Evolutionary conservation across 176 grass and related monocot genomes (phyloP), one percentile per base, ranked within the genome.

Genomic region (Zea luxurians): DNA sequence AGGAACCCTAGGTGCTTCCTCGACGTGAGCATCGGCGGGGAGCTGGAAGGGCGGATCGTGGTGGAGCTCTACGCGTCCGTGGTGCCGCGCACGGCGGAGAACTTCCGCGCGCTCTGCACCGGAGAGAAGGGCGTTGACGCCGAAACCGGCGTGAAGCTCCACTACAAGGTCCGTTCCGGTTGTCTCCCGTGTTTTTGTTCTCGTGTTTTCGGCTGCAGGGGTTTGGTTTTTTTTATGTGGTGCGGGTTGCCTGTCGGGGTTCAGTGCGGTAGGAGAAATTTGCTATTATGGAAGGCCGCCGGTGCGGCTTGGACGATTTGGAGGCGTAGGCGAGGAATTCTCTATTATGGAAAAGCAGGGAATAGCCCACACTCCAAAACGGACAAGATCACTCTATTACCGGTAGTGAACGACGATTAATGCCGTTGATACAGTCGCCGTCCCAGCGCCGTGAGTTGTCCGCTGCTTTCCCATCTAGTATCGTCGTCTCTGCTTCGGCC

Each of bases 41-140:
- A 92, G 10, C 74, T 94, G 89, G 95, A 98, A 80, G 95, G 91
- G 58, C 79, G 95, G 69, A 89, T 98, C 80, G 87, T 98, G 74
- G 82, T 92, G 68, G 89, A 98, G 61, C 95, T 94, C 64, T 94
- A 84, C 74, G 83, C 83, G 13, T 89, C 82, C 15, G 74, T 98
- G 68, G 85, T 47, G 71, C 89, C 95, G 13, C 79, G 75, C 82
- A 92, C 91, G 46, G 95, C 91, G 4, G 95, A 98, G 87, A 94
- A 98, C 82, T 98, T 98, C 74, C 93, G 95, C 80, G 89, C 83
- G 59, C 95, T 98, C 65, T 98, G 95, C 85, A 94, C 91, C 54
- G 95, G 95, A 49, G 89, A 98, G 89, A 94, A 89, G 80, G 91
- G 89, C 64, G 66, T 94, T 49, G 84, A 62, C 38, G 77, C 77